Evolutionary conservation across 2,329 filamentous ascomycete genomes (phyloP).

Genomic region (Talaromyces sp.): DNA sequence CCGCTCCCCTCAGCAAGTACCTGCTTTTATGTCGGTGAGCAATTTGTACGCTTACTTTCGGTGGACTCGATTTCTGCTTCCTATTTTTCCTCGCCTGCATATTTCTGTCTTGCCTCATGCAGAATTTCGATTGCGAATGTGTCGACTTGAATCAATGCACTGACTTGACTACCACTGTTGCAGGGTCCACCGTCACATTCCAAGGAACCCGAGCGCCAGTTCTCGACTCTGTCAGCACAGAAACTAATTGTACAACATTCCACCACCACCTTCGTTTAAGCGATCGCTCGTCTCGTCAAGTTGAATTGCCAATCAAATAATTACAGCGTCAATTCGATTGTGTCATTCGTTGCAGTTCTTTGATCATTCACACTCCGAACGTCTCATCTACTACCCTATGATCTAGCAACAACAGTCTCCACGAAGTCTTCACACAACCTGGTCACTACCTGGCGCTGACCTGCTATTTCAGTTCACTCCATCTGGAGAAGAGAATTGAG

Average conservation of each 20-base stretch:
- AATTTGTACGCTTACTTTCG: neutral
- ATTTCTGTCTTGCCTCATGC: neutral
- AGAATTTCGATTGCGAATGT: neutral
- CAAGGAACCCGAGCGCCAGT: neutral
- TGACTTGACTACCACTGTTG: neutral
- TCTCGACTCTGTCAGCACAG: neutral
- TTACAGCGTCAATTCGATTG: neutral
- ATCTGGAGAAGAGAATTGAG: neutral
- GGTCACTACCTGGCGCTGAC: neutral
- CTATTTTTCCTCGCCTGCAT: no score
- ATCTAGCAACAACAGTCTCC: neutral
- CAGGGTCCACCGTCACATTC: constrained; percentile 4
- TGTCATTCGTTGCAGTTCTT: constrained; percentile 2
- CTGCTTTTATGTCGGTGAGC: neutral
- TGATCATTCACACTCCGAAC: neutral
- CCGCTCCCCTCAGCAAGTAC: neutral
- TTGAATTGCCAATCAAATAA: neutral
- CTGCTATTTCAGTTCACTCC: neutral
- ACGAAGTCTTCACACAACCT: neutral
- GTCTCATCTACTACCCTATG: neutral
- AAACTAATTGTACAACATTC: constrained; percentile 1
- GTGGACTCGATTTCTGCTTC: neutral
- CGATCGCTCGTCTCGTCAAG: neutral
- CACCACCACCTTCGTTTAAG: neutral
- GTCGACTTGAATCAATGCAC: neutral